phyloP scores from a whole-genome alignment of 257 asterid species.

The Paulownia fortunei region DNA sequence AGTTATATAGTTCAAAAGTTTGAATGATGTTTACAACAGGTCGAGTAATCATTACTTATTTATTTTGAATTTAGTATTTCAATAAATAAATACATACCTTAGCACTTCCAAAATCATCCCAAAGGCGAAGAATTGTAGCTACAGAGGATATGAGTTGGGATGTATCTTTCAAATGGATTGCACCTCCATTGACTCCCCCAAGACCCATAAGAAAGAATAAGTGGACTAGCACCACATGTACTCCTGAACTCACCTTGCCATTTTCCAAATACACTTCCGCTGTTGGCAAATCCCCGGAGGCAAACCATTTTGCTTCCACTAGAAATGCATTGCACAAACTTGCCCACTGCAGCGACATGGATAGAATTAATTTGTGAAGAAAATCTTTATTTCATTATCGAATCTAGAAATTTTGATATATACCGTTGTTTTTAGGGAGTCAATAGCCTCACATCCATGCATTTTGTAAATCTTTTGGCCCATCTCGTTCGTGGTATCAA shows the following conservation, averaged over 20 bases:
- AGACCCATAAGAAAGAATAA: slow-evolving; percentile 41
- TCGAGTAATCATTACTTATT: too few species aligned
- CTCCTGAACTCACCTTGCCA: slow-evolving; percentile 48
- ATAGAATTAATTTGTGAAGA: too few species aligned
- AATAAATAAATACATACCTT: slow-evolving; percentile 38
- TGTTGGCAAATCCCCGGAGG: slow-evolving; percentile 28
- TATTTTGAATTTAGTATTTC: too few species aligned
- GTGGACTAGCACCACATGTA: slow-evolving; percentile 31
- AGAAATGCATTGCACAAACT: slow-evolving; percentile 60
- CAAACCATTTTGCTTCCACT: slow-evolving; percentile 51
- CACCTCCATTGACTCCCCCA: not conserved
- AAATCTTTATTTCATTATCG: too few species aligned
- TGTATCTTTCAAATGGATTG: not conserved
- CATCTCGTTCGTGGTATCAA: slow-evolving; percentile 42
- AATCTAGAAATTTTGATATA: not conserved
- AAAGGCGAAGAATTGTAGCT: slow-evolving; percentile 48
- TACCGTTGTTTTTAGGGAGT: slow-evolving; percentile 31
- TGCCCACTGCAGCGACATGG: slow-evolving; percentile 51
- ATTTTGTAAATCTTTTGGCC: slow-evolving; percentile 28
- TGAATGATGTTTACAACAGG: too few species aligned
- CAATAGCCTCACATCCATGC: slow-evolving; percentile 43
- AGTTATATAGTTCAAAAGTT: too few species aligned
- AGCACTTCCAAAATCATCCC: slow-evolving; percentile 50
- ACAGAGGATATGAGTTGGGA: not conserved
- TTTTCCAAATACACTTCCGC: slow-evolving; percentile 40